A percentile compares a stretch with the other conserved stretches of the same genome.
Evolutionary conservation across 345 rosid genomes (phyloP).

Genomic region (Hirschfeldia incana): DNA sequence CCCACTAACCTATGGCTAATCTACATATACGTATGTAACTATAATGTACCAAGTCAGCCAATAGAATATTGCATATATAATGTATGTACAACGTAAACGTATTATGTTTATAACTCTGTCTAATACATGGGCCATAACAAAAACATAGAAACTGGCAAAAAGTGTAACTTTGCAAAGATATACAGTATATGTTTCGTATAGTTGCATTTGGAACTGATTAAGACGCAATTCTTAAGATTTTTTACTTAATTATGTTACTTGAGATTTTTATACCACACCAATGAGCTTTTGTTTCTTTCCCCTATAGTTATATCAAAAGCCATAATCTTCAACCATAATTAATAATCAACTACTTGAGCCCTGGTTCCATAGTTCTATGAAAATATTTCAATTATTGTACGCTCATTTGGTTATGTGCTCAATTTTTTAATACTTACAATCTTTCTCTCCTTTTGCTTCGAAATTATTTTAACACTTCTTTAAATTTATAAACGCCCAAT

Average conservation of each 20-base stretch:
- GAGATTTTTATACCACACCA: background rate
- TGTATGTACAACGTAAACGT: background rate
- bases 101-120: background rate
- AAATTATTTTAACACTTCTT: background rate
- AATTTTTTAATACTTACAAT: background rate
- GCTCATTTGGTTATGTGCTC: background rate
- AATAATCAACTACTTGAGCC: background rate
- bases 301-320: background rate
- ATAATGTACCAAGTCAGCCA: background rate
- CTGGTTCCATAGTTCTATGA: background rate
- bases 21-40: background rate
- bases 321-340: background rate
- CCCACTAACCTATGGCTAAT: constrained; percentile 15
- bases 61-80: background rate
- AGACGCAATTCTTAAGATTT: background rate
- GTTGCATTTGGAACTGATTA: background rate
- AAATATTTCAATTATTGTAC: background rate
- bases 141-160: background rate
- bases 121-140: background rate
- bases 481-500: background rate
- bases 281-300: background rate
- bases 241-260: background rate
- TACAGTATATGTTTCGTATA: background rate
- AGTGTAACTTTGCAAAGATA: background rate
- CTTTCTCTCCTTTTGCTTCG: background rate